Conservation (phyloP, 345 rosid species). For the Brassica rapa region DNA sequence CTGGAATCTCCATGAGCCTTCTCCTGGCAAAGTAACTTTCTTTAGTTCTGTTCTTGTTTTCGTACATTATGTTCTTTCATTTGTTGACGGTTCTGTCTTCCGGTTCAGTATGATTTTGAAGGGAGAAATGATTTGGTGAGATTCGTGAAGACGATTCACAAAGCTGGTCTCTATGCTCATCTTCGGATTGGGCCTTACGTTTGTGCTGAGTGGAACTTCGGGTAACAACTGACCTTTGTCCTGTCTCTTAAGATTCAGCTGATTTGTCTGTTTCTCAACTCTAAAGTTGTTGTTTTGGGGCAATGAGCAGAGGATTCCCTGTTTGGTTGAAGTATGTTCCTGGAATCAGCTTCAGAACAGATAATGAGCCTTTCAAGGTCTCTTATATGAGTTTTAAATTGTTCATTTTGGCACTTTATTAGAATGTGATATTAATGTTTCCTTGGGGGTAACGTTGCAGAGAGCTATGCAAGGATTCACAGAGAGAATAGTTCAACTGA, state of each 20-base stretch:
- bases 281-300: background rate
- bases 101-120: constrained; percentile 75
- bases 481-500: constrained; percentile 85
- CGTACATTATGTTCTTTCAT: background rate
- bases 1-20: constrained; percentile 98
- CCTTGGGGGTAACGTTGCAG: constrained; percentile 50
- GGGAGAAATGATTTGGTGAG: constrained; percentile 97
- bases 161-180: constrained; percentile 92
- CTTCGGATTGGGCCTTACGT: constrained; percentile 97
- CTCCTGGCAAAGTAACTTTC: constrained; percentile 79
- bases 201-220: constrained; percentile 99
- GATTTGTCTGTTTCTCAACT: background rate
- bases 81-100: background rate
- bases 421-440: background rate
- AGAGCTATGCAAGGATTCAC: constrained; percentile 94
- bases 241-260: constrained; percentile 39
- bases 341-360: constrained; percentile 97
- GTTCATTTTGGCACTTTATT: no score
- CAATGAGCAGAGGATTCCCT: constrained; percentile 82
- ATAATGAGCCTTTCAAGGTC: constrained; percentile 99
- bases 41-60: background rate
- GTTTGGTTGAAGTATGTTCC: constrained; percentile 99
- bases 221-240: constrained; percentile 50
- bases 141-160: constrained; percentile 76
- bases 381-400: background rate